A percentile compares a stretch with the other conserved stretches of the same genome.
Conservation (phyloP, 108 stramenopile genomes). For the Cyclotella choctawhatcheeana region DNA sequence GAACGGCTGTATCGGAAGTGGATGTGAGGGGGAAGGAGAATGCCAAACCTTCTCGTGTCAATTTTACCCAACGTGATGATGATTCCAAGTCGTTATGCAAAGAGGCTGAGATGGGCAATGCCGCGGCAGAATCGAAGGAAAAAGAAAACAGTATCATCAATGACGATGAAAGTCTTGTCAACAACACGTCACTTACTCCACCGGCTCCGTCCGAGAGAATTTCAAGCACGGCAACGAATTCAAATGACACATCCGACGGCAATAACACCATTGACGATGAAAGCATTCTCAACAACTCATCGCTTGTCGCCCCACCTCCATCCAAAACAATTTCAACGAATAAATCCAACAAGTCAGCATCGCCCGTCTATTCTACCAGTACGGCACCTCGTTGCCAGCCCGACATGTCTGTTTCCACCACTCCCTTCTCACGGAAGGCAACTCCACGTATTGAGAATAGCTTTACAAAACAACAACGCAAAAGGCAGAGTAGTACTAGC, state of each 20-base stretch:
- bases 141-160: neutral
- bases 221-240: neutral
- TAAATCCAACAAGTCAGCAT: neutral
- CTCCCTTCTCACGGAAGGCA: neutral
- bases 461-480: too few species aligned
- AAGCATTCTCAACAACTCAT: conserved; percentile 1
- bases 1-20: neutral
- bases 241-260: neutral
- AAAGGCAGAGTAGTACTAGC: neutral
- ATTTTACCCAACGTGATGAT: neutral
- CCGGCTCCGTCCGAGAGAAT: too few species aligned
- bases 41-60: neutral
- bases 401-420: conserved; percentile 6
- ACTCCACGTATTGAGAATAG: conserved; percentile 14
- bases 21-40: neutral
- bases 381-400: neutral
- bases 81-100: neutral
- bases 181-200: neutral
- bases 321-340: neutral
- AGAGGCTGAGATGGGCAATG: neutral
- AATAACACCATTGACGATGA: neutral
- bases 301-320: neutral
- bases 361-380: neutral
- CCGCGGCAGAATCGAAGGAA: neutral
- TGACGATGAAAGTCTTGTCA: neutral